Evolutionary conservation across 805 yeast genomes (phyloP).

Genomic region (Candida chauliodis): DNA sequence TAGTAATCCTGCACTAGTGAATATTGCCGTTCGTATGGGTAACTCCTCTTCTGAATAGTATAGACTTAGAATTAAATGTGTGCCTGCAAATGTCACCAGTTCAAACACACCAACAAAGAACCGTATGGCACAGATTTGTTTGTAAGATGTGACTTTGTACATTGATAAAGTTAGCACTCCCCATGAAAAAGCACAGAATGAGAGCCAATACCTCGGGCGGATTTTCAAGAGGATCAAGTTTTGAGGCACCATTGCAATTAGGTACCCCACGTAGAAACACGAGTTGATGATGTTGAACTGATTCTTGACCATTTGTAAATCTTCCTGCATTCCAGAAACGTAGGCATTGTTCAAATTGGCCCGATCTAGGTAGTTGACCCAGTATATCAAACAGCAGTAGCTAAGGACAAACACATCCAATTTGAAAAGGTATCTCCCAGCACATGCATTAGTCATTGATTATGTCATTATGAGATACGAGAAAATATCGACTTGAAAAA

Average conservation of each 20-base stretch:
- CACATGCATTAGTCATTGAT: constrained; percentile 31
- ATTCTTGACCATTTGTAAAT: constrained; percentile 54
- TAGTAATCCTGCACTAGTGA: constrained; percentile 57
- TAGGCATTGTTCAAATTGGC: constrained; percentile 63
- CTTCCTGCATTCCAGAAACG: constrained; percentile 61
- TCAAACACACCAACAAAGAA: constrained; percentile 70
- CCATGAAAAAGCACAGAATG: constrained; percentile 57
- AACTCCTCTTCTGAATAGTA: constrained; percentile 24
- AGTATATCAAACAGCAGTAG: constrained; percentile 46
- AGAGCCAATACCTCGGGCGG: constrained; percentile 57
- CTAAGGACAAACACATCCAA: constrained; percentile 42
- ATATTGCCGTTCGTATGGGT: constrained; percentile 57
- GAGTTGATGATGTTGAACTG: constrained; percentile 59
- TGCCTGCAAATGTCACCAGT: constrained; percentile 44
- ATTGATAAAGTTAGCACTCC: constrained; percentile 59
- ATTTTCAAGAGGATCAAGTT: constrained; percentile 49
- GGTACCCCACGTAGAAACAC: constrained; percentile 56
- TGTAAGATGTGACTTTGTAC: constrained; percentile 47
- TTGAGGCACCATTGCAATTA: constrained; percentile 54
- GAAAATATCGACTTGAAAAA: no score
- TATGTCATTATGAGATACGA: no score
- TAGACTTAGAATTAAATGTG: constrained; percentile 43
- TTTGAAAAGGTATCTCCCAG: constrained; percentile 29
- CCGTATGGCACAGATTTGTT: constrained; percentile 56
- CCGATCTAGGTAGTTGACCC: constrained; percentile 65